phyloP scores from a whole-genome alignment of 352 stramenopile species.

The Phytophthora agathidicida region DNA sequence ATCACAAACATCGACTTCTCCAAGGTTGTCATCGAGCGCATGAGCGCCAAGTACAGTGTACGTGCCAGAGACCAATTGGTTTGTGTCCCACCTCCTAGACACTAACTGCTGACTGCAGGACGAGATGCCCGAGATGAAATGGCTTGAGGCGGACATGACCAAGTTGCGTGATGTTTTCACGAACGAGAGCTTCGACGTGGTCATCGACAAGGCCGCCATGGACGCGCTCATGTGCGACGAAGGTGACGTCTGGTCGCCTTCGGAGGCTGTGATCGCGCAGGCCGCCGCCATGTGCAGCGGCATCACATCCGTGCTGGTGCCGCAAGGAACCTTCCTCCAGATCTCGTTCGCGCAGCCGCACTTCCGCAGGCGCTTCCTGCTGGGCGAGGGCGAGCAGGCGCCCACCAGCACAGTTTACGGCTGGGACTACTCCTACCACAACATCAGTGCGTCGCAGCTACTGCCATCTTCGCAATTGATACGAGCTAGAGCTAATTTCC shows the following conservation, averaged over 20 bases:
- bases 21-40: conserved; percentile 65
- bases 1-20: conserved; percentile 84
- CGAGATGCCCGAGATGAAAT: conserved; percentile 56
- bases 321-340: conserved; percentile 64
- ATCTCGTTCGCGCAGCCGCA: conserved; percentile 86
- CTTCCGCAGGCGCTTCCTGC: conserved; percentile 73
- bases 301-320: conserved; percentile 51
- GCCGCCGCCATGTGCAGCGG: conserved; percentile 58
- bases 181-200: conserved; percentile 61
- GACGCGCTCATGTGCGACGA: conserved; percentile 82
- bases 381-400: conserved; percentile 45
- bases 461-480: neutral
- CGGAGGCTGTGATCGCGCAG: conserved; percentile 50
- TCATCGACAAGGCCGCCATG: conserved; percentile 89
- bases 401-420: conserved; percentile 42
- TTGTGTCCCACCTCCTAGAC: neutral
- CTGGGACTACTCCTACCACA: conserved; percentile 58
- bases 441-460: conserved; percentile 43
- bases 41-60: conserved; percentile 63
- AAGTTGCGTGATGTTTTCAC: conserved; percentile 50
- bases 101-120: conserved; percentile 23
- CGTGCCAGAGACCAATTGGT: conserved; percentile 3
- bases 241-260: conserved; percentile 76
- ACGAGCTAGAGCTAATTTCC: conserved; percentile 6
- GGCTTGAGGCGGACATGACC: conserved; percentile 66